These are phyloP conservation scores for Apiospora arundinis DNA, from an alignment of 2,329 filamentous ascomycete genomes.

Conservation along the genomic window DNA sequence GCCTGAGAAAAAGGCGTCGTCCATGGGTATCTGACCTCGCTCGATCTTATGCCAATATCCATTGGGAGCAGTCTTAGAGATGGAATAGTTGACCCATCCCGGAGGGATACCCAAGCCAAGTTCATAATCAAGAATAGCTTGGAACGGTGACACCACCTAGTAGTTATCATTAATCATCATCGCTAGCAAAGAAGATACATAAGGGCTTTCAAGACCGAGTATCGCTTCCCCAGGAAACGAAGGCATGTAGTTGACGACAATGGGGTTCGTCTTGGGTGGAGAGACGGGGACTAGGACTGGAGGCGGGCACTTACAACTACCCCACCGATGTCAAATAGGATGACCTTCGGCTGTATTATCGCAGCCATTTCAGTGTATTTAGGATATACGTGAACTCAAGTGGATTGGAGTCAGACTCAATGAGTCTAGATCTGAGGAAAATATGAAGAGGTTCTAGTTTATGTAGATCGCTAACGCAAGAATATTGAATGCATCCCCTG, in stretches of 20 bases:
- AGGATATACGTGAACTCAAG: not conserved
- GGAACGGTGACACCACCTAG: conserved; percentile 89
- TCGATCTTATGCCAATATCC: conserved; percentile 92
- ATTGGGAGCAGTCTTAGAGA: conserved; percentile 76
- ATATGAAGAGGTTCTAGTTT: not conserved
- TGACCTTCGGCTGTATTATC: conserved; percentile 67
- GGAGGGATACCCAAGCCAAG: conserved; percentile 75
- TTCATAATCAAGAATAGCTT: conserved; percentile 93
- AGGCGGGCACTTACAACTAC: conserved; percentile 78
- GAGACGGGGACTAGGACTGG: not conserved
- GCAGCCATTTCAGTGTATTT: conserved; percentile 44
- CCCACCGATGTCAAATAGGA: conserved; percentile 95
- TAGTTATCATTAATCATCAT: conserved; percentile 28
- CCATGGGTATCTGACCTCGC: conserved; percentile 78
- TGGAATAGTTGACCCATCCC: conserved; percentile 91
- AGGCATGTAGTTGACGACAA: not conserved
- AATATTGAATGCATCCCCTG: not conserved
- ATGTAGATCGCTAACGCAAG: conserved; percentile 22
- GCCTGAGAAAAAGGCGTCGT: conserved; percentile 74
- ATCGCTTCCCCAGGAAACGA: not conserved
- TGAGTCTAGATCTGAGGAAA: not conserved
- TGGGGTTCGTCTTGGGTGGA: not conserved
- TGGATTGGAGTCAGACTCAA: not conserved
- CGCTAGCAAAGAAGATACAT: not conserved
- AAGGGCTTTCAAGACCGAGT: not conserved